A percentile compares a stretch with the other conserved stretches of the same genome.
Evolutionary conservation across 768 basidiomycete genomes (phyloP).

Genomic region (Serendipita indica): DNA sequence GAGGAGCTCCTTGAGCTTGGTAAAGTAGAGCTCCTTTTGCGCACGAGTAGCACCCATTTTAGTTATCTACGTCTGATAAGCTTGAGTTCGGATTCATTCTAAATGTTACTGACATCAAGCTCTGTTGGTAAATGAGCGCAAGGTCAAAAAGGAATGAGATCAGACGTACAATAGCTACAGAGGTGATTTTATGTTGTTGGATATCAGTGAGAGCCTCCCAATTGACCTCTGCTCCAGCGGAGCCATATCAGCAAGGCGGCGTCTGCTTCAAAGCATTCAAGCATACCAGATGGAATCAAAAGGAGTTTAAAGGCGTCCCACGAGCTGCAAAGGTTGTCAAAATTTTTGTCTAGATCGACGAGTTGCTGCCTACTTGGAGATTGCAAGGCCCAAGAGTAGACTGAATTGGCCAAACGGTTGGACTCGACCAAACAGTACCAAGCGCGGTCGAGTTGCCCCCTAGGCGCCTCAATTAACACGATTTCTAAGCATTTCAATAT

Average conservation of each 20-base stretch:
- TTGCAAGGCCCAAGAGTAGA: neutral
- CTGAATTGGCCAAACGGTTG: neutral
- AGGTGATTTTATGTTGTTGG: constrained; percentile 16
- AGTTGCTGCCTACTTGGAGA: neutral
- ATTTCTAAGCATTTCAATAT: no score
- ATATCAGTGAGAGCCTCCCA: constrained; percentile 55
- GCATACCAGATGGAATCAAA: constrained; percentile 8
- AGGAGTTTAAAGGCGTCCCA: constrained; percentile 9
- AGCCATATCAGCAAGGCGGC: neutral
- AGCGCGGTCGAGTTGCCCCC: no score
- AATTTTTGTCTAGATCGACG: neutral
- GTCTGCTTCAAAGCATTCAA: neutral
- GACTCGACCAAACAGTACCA: neutral
- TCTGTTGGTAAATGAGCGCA: constrained; percentile 17
- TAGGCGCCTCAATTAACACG: no score
- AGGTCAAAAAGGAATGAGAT: constrained; percentile 7
- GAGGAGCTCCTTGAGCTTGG: constrained; percentile 86
- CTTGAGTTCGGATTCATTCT: constrained; percentile 19
- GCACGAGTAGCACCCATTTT: constrained; percentile 86
- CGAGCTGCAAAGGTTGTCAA: neutral
- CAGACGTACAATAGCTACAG: constrained; percentile 12
- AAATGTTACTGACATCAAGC: constrained; percentile 17
- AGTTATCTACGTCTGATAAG: constrained; percentile 18
- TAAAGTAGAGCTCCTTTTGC: constrained; percentile 84
- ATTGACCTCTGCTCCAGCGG: constrained; percentile 58